A percentile compares a stretch with the other conserved stretches of the same genome.
Conservation (phyloP, 768 basidiomycete species). For the Termitomyces titanicus region DNA sequence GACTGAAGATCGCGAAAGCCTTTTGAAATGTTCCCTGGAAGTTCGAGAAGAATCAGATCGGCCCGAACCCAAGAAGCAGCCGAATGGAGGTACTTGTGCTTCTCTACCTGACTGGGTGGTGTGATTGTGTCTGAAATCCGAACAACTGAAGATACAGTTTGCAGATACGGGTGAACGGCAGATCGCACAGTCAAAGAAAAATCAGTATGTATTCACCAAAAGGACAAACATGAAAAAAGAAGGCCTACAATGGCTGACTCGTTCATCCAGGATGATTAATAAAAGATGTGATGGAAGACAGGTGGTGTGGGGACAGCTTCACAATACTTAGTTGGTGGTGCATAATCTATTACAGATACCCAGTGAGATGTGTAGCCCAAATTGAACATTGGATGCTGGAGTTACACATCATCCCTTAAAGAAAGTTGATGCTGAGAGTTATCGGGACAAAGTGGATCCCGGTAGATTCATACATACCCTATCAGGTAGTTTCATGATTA, state of each 20-base stretch:
- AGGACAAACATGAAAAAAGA: background rate
- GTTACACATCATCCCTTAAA: background rate
- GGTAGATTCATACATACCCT: background rate
- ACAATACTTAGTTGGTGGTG: background rate
- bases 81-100: background rate
- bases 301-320: background rate
- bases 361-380: background rate
- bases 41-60: background rate
- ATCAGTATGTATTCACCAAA: background rate
- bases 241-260: background rate
- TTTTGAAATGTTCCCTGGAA: background rate
- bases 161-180: background rate
- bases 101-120: background rate
- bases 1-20: background rate
- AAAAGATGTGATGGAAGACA: background rate
- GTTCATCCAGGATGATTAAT: background rate
- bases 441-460: background rate
- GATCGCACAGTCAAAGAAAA: background rate
- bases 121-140: background rate
- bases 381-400: background rate
- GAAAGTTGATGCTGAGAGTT: background rate
- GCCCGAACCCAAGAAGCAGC: background rate
- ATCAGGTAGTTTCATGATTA: conserved; percentile 1
- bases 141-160: background rate
- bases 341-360: background rate